phyloP scores from a whole-genome alignment of 2,329 filamentous ascomycete species.

The Xylariomycetidae sp. region DNA sequence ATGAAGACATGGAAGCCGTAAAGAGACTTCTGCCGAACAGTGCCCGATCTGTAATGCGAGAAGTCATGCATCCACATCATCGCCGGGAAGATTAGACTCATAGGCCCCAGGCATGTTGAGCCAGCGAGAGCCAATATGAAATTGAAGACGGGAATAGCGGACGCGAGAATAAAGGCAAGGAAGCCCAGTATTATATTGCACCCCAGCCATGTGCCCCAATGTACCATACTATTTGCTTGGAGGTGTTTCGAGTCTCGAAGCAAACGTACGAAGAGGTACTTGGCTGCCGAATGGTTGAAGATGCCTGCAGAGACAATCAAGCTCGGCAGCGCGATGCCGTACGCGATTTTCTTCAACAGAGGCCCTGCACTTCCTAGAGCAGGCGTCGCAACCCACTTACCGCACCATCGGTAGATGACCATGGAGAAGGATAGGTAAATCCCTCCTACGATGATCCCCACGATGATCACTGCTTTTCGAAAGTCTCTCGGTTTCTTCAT shows the following conservation, averaged over 20 bases:
- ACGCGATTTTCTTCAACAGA: conserved; percentile 28
- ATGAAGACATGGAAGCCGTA: conserved; percentile 21
- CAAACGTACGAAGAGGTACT: conserved; percentile 36
- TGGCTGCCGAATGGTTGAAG: conserved; percentile 34
- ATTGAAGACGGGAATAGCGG: conserved; percentile 32
- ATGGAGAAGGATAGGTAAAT: conserved; percentile 25
- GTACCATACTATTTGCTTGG: conserved; percentile 27
- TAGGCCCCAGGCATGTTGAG: conserved; percentile 25
- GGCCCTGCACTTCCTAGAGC: conserved; percentile 23
- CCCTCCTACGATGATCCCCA: conserved; percentile 18
- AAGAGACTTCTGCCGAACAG: conserved; percentile 10
- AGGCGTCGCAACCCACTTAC: conserved; percentile 24
- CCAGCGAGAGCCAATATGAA: conserved; percentile 29
- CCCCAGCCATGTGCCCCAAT: conserved; percentile 34
- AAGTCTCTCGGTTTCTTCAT: conserved; percentile 19
- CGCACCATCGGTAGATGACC: conserved; percentile 27
- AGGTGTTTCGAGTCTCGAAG: conserved; percentile 32
- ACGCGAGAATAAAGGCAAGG: conserved; percentile 27
- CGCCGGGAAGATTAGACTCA: conserved; percentile 24
- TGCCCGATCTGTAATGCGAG: conserved; percentile 12
- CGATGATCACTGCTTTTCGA: conserved; percentile 17
- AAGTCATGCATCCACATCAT: conserved; percentile 23
- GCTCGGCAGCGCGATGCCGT: conserved; percentile 26
- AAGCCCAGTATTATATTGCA: conserved; percentile 25
- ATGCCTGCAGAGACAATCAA: conserved; percentile 25